Evolutionary conservation across 495 filamentous ascomycete genomes (phyloP).

Genomic region (Xylaria acuta): DNA sequence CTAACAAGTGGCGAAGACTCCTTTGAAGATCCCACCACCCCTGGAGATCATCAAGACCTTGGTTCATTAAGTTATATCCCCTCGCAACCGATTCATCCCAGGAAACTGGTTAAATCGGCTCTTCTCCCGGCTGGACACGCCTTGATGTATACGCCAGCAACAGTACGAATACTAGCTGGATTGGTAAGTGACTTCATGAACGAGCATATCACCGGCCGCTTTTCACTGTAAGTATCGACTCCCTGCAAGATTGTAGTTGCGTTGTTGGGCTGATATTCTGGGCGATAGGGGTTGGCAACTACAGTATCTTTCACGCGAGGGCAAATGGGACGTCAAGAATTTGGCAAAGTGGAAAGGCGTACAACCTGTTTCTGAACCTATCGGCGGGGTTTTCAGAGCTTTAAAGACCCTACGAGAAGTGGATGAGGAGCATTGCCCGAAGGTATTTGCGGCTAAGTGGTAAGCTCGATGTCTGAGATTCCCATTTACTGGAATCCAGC

Average conservation of each 20-base stretch:
- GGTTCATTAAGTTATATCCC: slow-evolving; percentile 42
- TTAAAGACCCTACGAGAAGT: slow-evolving; percentile 89
- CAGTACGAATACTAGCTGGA: slow-evolving; percentile 76
- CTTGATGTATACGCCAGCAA: slow-evolving; percentile 79
- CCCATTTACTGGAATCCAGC: not conserved
- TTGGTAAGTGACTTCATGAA: slow-evolving; percentile 83
- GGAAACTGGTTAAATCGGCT: slow-evolving; percentile 68
- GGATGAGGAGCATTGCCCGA: slow-evolving; percentile 82
- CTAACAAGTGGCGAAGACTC: slow-evolving; percentile 38
- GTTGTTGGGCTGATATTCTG: slow-evolving; percentile 15
- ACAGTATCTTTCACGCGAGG: slow-evolving; percentile 80
- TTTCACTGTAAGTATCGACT: slow-evolving; percentile 59
- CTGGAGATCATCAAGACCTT: slow-evolving; percentile 41
- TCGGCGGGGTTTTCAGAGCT: slow-evolving; percentile 77
- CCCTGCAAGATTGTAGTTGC: not conserved
- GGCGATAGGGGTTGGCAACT: slow-evolving; percentile 78
- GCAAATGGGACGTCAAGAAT: slow-evolving; percentile 99
- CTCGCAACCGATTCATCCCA: slow-evolving; percentile 46
- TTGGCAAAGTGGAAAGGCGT: slow-evolving; percentile 88
- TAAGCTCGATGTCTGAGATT: slow-evolving; percentile 13
- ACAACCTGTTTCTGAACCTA: slow-evolving; percentile 74
- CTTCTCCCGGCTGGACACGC: slow-evolving; percentile 86
- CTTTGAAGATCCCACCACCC: slow-evolving; percentile 56
- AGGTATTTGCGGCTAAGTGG: slow-evolving; percentile 73
- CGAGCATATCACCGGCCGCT: slow-evolving; percentile 73